phyloP scores from a whole-genome alignment of 306 rosid genomes.

The Trifolium fragiferum region DNA sequence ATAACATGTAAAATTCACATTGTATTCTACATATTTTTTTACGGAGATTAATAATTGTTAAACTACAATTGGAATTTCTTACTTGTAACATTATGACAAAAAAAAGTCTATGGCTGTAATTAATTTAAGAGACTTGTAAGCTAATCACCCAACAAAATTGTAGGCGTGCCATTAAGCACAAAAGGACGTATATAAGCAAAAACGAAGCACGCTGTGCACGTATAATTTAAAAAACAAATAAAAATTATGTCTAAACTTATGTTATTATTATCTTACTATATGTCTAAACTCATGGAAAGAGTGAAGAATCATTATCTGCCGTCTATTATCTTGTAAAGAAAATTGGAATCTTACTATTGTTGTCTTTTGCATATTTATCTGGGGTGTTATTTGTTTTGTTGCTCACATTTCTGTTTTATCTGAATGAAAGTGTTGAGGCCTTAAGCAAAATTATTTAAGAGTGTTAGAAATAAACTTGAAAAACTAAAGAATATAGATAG shows the following conservation, averaged over 20 bases:
- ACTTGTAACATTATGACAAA: no score
- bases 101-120: no score
- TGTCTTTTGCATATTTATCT: neutral
- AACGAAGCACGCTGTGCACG: slow-evolving; percentile 31
- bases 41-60: no score
- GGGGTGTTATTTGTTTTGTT: neutral
- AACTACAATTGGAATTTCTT: no score
- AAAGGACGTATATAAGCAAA: neutral
- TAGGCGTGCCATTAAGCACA: slow-evolving; percentile 18
- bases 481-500: no score
- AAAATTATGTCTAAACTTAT: slow-evolving; percentile 16
- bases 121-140: neutral
- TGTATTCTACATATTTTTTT: no score
- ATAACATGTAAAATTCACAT: no score
- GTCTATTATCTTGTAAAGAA: neutral
- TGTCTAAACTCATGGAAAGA: slow-evolving; percentile 15
- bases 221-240: neutral
- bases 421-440: neutral
- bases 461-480: no score
- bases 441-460: no score
- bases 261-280: slow-evolving; percentile 13
- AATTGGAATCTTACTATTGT: neutral
- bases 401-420: neutral
- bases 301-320: slow-evolving; percentile 36
- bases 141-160: slow-evolving; percentile 15